Percentiles rank a stretch among this genome's conserved stretches.
phyloP scores from a whole-genome alignment of 306 rosid species.

The Quercus bicolor region DNA sequence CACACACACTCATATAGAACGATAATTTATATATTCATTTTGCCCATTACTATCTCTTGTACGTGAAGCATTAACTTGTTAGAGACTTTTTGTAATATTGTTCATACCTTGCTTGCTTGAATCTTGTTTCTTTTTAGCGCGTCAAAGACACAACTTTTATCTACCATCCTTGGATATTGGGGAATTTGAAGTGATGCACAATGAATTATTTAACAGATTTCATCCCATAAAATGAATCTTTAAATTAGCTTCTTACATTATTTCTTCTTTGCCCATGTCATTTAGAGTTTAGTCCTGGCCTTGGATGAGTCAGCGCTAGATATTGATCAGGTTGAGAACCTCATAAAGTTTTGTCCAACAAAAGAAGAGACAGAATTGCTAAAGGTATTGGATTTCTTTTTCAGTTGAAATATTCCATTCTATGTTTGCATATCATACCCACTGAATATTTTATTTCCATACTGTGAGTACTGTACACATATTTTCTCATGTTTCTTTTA shows the following conservation, averaged over 20 bases:
- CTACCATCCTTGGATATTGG: not conserved
- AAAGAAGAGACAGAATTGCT: constrained; percentile 92
- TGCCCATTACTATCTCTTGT: no score
- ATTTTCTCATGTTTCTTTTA: constrained; percentile 25
- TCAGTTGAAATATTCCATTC: constrained; percentile 7
- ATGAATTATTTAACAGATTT: not conserved
- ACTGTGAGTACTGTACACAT: not conserved
- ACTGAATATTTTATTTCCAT: constrained; percentile 6
- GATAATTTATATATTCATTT: no score
- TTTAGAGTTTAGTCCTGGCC: constrained; percentile 72
- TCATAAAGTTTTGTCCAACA: constrained; percentile 89
- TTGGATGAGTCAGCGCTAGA: constrained; percentile 76
- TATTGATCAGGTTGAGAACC: constrained; percentile 92
- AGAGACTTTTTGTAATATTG: not conserved
- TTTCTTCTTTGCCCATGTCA: constrained; percentile 17
- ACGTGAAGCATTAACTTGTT: not conserved
- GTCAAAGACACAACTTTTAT: not conserved
- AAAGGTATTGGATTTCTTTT: constrained; percentile 48
- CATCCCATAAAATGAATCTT: not conserved
- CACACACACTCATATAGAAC: no score
- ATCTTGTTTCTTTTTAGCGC: constrained; percentile 4
- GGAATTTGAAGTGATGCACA: not conserved
- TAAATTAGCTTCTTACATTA: constrained; percentile 14
- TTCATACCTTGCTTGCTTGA: not conserved
- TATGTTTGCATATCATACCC: not conserved